phyloP scores from a whole-genome alignment of 106 monocot genomes.

The Dendrobium nobile region DNA sequence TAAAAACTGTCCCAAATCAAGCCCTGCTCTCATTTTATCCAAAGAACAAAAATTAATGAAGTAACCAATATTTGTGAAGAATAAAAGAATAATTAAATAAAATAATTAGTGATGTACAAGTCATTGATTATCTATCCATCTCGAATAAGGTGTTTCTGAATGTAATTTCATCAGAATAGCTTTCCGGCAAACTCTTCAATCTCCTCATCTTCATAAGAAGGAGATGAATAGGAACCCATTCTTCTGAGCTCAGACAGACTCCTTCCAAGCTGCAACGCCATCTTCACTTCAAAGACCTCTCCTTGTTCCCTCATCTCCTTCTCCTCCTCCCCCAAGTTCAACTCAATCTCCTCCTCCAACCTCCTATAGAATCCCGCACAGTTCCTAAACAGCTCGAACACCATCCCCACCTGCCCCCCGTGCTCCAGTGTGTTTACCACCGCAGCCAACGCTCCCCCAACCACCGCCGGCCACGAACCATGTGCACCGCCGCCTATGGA shows the following conservation, averaged over 20 bases:
- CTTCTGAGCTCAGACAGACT: slow-evolving; percentile 43
- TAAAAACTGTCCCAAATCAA: no score
- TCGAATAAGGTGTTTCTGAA: no score
- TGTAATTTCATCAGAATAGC: slow-evolving; percentile 33
- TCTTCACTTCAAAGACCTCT: slow-evolving; percentile 59
- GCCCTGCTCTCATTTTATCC: no score
- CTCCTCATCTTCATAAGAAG: slow-evolving; percentile 21
- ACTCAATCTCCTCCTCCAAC: slow-evolving; percentile 47
- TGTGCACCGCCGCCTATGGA: slow-evolving; percentile 10
- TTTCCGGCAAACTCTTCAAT: slow-evolving; percentile 62
- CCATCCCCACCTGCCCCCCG: slow-evolving; percentile 33
- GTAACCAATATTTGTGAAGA: no score
- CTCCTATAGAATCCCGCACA: slow-evolving; percentile 24
- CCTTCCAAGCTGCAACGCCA: slow-evolving; percentile 72
- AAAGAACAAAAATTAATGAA: no score
- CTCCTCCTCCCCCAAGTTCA: slow-evolving; percentile 19
- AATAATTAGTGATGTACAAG: no score
- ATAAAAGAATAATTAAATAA: no score
- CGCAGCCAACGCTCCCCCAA: slow-evolving; percentile 50
- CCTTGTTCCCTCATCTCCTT: slow-evolving; percentile 55
- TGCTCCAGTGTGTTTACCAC: slow-evolving; percentile 24
- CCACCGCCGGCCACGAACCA: slow-evolving; percentile 6
- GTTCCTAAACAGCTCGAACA: slow-evolving; percentile 36
- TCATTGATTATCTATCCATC: no score
- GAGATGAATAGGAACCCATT: slow-evolving; percentile 15